These are phyloP conservation scores for Abelmoschus esculentus DNA, from an alignment of 345 rosid species.

Conservation along the genomic window DNA sequence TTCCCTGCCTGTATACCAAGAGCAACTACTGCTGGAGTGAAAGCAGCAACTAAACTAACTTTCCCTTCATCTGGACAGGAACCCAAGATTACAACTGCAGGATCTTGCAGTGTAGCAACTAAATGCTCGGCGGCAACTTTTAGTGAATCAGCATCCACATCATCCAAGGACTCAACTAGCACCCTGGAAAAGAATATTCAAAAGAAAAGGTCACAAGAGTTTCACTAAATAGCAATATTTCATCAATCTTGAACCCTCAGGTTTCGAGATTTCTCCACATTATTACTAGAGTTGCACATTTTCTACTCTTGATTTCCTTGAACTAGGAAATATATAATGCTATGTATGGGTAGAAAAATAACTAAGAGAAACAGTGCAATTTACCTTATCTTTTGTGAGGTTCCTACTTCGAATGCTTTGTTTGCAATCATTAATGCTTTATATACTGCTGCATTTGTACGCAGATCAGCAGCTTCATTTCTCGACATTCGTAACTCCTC, in stretches of 20 bases:
- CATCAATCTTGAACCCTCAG: neutral
- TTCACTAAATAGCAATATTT: neutral
- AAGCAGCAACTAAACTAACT: slow-evolving; percentile 90
- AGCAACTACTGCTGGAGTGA: slow-evolving; percentile 58
- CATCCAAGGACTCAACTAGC: slow-evolving; percentile 73
- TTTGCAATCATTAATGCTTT: slow-evolving; percentile 61
- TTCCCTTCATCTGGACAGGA: slow-evolving; percentile 81
- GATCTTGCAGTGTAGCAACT: slow-evolving; percentile 58
- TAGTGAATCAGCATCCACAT: slow-evolving; percentile 73
- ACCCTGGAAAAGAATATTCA: slow-evolving; percentile 38
- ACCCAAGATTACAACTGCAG: slow-evolving; percentile 73
- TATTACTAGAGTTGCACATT: neutral
- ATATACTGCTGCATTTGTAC: slow-evolving; percentile 65
- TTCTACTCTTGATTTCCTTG: neutral
- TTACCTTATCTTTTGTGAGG: slow-evolving; percentile 53
- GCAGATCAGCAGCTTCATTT: slow-evolving; percentile 66
- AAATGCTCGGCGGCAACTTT: slow-evolving; percentile 79
- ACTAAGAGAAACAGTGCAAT: neutral
- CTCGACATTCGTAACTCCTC: slow-evolving; percentile 67
- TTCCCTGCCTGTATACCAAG: slow-evolving; percentile 86
- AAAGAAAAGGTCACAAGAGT: neutral
- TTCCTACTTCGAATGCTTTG: slow-evolving; percentile 59
- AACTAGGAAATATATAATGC: neutral
- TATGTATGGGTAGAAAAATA: neutral
- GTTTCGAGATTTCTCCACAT: neutral